These are phyloP conservation scores for Lichtheimia ornata DNA, from an alignment of 371 early-diverging fungal species.

Conservation along the genomic window DNA sequence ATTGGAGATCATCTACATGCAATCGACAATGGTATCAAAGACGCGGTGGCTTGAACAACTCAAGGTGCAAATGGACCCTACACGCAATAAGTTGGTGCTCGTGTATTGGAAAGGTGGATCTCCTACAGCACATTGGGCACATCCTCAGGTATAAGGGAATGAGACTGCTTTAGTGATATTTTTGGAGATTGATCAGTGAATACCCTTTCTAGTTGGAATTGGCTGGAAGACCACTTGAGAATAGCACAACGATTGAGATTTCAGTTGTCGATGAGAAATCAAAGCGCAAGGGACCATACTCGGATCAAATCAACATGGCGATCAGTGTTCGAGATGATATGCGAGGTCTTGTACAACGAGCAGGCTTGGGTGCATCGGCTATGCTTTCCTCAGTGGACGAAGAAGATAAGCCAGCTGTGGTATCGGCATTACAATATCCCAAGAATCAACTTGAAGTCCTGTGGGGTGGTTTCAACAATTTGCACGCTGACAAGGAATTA, in stretches of 20 bases:
- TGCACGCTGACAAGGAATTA: constrained; percentile 33
- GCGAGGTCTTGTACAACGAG: constrained; percentile 40
- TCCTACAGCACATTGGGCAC: constrained; percentile 43
- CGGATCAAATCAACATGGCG: constrained; percentile 15
- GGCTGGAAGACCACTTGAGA: background rate
- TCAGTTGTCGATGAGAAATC: constrained; percentile 31
- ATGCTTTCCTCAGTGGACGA: constrained; percentile 25
- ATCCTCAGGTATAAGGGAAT: constrained; percentile 26
- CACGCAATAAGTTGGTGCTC: constrained; percentile 56
- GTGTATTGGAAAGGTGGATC: constrained; percentile 65
- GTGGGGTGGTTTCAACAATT: constrained; percentile 37
- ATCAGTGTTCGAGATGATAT: constrained; percentile 44
- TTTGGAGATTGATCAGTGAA: background rate
- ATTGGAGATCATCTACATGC: constrained; percentile 65
- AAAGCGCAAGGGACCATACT: constrained; percentile 16
- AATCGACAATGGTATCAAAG: constrained; percentile 59
- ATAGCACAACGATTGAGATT: constrained; percentile 31
- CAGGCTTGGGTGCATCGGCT: constrained; percentile 50
- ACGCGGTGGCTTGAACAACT: constrained; percentile 70
- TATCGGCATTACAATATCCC: constrained; percentile 44
- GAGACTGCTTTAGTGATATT: background rate
- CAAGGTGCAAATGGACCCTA: constrained; percentile 58
- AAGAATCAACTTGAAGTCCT: constrained; percentile 30
- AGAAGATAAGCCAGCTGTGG: constrained; percentile 29
- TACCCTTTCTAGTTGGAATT: background rate